phyloP scores from a whole-genome alignment of 1,284 basidiomycete genomes.

The Takashimella tepidaria region DNA sequence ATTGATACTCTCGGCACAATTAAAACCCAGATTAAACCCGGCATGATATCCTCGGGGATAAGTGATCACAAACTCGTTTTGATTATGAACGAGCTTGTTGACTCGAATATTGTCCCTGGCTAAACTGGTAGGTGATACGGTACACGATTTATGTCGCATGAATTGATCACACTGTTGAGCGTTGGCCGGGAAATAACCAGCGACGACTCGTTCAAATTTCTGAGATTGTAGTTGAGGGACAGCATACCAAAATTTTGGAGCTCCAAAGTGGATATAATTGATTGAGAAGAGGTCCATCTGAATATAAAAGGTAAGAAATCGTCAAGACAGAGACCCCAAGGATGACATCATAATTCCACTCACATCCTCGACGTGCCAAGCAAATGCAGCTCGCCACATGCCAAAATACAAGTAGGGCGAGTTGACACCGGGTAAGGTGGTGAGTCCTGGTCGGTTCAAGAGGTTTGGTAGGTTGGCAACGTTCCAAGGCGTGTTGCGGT shows the following conservation, averaged over 20 bases:
- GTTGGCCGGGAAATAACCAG: conserved; percentile 78
- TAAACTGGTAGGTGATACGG: conserved; percentile 81
- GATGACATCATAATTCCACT: conserved; percentile 14
- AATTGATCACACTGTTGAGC: conserved; percentile 83
- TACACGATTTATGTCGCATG: conserved; percentile 92
- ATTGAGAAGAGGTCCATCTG: conserved; percentile 96
- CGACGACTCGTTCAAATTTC: conserved; percentile 61
- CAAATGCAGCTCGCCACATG: conserved; percentile 98
- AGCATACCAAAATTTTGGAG: conserved; percentile 94
- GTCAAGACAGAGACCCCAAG: neutral
- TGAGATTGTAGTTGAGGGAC: conserved; percentile 78
- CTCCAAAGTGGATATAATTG: conserved; percentile 98
- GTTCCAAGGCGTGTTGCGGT: conserved; percentile 81
- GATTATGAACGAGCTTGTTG: conserved; percentile 82
- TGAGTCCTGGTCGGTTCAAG: conserved; percentile 67
- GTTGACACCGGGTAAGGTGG: conserved; percentile 82
- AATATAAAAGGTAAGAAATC: neutral
- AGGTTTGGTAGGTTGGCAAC: conserved; percentile 85
- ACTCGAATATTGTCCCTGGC: conserved; percentile 75
- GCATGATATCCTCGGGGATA: conserved; percentile 93
- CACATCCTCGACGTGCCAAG: conserved; percentile 91
- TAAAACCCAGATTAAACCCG: conserved; percentile 94
- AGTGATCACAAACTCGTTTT: conserved; percentile 92
- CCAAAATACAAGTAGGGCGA: conserved; percentile 98
- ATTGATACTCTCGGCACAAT: conserved; percentile 97